These are phyloP conservation scores for Colletotrichum scovillei DNA, from an alignment of 2,329 filamentous ascomycete genomes.

Conservation along the genomic window DNA sequence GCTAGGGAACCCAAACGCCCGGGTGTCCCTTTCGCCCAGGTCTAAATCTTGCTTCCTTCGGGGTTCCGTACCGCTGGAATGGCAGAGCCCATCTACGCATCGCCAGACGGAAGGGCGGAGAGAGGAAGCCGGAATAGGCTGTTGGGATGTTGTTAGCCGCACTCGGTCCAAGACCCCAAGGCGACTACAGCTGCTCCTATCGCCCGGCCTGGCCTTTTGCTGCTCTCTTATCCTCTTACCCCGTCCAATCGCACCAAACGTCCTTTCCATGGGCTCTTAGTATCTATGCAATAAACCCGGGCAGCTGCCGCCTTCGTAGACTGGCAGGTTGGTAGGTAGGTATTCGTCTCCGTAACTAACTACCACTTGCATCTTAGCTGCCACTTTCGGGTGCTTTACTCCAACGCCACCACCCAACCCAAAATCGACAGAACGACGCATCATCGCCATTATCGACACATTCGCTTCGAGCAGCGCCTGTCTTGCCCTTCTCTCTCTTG, in stretches of 20 bases:
- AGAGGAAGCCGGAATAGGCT: slow-evolving; percentile 16
- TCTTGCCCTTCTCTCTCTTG: slow-evolving; percentile 14
- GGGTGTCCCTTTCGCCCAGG: background rate
- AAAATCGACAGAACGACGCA: slow-evolving; percentile 1
- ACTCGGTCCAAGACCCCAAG: background rate
- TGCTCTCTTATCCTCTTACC: background rate
- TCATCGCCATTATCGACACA: slow-evolving; percentile 8
- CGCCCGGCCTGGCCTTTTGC: background rate
- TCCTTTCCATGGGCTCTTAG: background rate
- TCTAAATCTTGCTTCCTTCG: slow-evolving; percentile 9
- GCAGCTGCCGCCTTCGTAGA: background rate
- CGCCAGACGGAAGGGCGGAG: slow-evolving; percentile 13
- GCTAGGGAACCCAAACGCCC: background rate
- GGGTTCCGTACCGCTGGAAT: slow-evolving; percentile 27
- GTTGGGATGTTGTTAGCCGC: background rate
- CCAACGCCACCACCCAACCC: background rate
- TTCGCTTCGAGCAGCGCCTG: background rate
- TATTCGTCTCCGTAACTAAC: background rate
- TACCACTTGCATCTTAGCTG: slow-evolving; percentile 1
- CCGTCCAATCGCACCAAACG: background rate
- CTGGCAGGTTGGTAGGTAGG: too few species aligned
- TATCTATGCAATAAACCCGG: background rate
- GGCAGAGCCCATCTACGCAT: slow-evolving; percentile 7
- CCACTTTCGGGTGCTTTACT: slow-evolving; percentile 2
- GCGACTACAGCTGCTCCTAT: background rate